Evolutionary conservation across 169 alveolate genomes (phyloP).

Genomic region (Babesia bovis): DNA sequence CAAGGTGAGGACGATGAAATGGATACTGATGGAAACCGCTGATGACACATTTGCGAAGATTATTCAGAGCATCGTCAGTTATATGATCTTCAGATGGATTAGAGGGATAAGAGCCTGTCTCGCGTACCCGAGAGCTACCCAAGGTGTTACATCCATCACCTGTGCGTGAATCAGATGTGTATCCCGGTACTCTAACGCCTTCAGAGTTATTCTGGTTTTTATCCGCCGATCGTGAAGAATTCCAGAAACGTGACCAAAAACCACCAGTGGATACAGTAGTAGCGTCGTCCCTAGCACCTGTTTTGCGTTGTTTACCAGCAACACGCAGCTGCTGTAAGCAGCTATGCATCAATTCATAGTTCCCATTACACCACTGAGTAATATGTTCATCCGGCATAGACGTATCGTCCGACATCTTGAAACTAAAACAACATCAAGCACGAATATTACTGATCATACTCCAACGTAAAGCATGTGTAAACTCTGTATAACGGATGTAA

Average conservation of each 20-base stretch:
- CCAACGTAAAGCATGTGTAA: not conserved
- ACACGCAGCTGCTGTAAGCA: slow-evolving; percentile 25
- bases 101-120: slow-evolving; percentile 5
- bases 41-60: slow-evolving; percentile 7
- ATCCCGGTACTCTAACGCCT: not conserved
- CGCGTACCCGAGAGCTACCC: slow-evolving; percentile 5
- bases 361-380: slow-evolving; percentile 62
- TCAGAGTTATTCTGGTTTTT: not conserved
- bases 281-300: not conserved
- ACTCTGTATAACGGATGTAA: not conserved
- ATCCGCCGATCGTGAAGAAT: not conserved
- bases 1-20: slow-evolving; percentile 46
- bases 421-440: not conserved
- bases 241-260: slow-evolving; percentile 17
- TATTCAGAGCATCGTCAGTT: slow-evolving; percentile 20
- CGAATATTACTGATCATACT: not conserved
- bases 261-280: not conserved
- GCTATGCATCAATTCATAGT: slow-evolving; percentile 58
- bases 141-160: too few species aligned
- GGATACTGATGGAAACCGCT: slow-evolving; percentile 28
- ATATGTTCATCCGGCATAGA: slow-evolving; percentile 7
- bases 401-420: slow-evolving; percentile 5
- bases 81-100: slow-evolving; percentile 16
- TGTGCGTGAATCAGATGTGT: not conserved
- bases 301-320: not conserved